Base-by-base conservation (phyloP, 345 rosid genomes). In the Populus pruinosa region DNA sequence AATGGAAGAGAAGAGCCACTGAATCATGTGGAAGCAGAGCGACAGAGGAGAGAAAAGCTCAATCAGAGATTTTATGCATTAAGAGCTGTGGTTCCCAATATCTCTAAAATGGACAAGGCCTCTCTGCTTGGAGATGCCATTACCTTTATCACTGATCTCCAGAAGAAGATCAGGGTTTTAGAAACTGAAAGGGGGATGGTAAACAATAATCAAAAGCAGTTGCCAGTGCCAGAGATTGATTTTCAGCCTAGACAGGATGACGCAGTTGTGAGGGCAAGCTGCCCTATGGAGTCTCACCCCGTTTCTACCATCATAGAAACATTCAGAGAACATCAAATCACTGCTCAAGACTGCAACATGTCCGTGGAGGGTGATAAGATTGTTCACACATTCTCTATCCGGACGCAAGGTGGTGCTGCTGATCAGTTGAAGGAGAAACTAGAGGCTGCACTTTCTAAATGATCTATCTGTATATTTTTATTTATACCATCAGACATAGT, bases 1-100 rank as follows among this genome's bases (percentile, higher is more conserved):
- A 96, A 93, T 71, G 99, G 99, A 43, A 88, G 99, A 79, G 98
- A 93, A 82, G 99, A 96, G 83, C 96, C 99, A 0, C 73, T 96
- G 74, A 96, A 93, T 85, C 99, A 96, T 4, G 97, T 96, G 63
- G 97, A 93, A 87, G 99, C 99, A 0, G 98, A 96, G 78, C 78
- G 99, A 20, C 98, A 96, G 81, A 89, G 99, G 83, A 91, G 98
- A 67, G 97, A 96, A 81, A 95, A 96, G 85, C 93, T 96, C 69
- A 96, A 93, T 85, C 99, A 96, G 86, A 90, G 97, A 76, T 96
- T 96, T 80, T 96, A 96, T 47, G 73, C 73, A 11, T 44, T 44
- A 70, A 70, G 73, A 70, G 59, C 73, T 70, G 73, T 70, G 13
- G 73, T 70, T 31, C 73, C 73, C 33, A 70, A 47, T 17, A 70